Evolutionary conservation across 148 eudicot species (phyloP).

Genomic region (Rhododendron henanense): DNA sequence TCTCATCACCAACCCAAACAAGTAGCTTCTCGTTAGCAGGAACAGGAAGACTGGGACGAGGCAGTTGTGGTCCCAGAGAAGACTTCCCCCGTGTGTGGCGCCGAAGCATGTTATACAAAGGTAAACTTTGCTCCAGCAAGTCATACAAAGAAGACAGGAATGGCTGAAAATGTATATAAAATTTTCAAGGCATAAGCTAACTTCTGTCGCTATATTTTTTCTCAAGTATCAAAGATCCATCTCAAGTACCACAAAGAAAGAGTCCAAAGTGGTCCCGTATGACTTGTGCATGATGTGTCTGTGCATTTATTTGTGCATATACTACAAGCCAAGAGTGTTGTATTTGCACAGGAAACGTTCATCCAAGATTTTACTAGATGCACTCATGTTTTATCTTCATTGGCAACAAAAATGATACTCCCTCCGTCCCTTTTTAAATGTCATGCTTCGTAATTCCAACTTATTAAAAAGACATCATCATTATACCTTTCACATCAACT

Average conservation of each 20-base stretch:
- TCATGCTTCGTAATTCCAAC: no score
- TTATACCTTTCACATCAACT: no score
- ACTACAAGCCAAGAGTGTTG: background rate
- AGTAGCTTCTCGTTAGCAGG: conserved; percentile 83
- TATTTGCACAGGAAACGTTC: background rate
- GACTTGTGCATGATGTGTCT: background rate
- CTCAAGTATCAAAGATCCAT: background rate
- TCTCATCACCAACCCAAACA: conserved; percentile 93
- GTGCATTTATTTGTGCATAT: background rate
- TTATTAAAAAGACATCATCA: no score
- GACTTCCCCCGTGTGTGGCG: conserved; percentile 38
- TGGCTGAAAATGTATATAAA: conserved; percentile 37
- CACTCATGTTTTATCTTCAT: background rate
- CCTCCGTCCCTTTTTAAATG: no score
- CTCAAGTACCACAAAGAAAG: conserved; percentile 6
- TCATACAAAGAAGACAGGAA: conserved; percentile 66
- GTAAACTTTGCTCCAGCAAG: conserved; percentile 79
- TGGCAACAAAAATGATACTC: background rate
- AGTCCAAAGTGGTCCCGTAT: background rate
- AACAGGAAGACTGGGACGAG: conserved; percentile 73
- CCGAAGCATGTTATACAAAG: conserved; percentile 79
- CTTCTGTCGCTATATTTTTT: background rate
- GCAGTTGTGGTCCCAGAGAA: conserved; percentile 36
- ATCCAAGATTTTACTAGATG: background rate
- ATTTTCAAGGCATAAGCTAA: conserved; percentile 1